Percentiles rank a stretch among this genome's conserved stretches.
Evolutionary conservation across 495 filamentous ascomycete species (phyloP).

Genomic region (Aspergillus coremiiformis): DNA sequence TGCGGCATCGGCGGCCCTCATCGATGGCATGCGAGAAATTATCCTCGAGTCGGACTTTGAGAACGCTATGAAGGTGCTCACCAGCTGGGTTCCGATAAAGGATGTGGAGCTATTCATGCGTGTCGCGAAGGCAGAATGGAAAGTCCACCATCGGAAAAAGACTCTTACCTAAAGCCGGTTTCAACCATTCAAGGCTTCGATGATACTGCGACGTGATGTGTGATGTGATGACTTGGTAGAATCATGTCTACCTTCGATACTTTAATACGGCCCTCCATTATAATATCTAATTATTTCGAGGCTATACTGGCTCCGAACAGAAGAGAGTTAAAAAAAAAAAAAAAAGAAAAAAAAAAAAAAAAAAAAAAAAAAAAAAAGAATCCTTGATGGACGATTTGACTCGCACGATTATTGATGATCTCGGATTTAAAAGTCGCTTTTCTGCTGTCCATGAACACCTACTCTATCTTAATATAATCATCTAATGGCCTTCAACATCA

Average conservation of each 20-base stretch:
- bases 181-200: background rate
- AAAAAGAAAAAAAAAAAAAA: too few species aligned
- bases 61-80: slow-evolving; percentile 95
- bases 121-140: slow-evolving; percentile 89
- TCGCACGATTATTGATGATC: background rate
- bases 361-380: too few species aligned
- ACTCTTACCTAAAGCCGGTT: slow-evolving; percentile 7
- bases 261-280: background rate
- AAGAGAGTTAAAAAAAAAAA: too few species aligned
- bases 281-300: slow-evolving; percentile 13
- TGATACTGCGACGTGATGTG: slow-evolving; percentile 1
- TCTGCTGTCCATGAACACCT: background rate
- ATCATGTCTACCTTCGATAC: background rate
- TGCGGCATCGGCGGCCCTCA: slow-evolving; percentile 81
- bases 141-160: slow-evolving; percentile 53
- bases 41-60: slow-evolving; percentile 94
- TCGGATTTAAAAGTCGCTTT: background rate
- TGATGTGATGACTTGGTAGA: slow-evolving; percentile 4
- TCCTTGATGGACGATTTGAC: background rate
- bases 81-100: slow-evolving; percentile 89
- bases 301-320: background rate
- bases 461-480: background rate
- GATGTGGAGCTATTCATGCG: slow-evolving; percentile 94
- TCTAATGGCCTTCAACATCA: background rate
- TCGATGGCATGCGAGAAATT: slow-evolving; percentile 86